Evolutionary conservation across 768 basidiomycete species (phyloP).

Genomic region (Lenzites betulinus): DNA sequence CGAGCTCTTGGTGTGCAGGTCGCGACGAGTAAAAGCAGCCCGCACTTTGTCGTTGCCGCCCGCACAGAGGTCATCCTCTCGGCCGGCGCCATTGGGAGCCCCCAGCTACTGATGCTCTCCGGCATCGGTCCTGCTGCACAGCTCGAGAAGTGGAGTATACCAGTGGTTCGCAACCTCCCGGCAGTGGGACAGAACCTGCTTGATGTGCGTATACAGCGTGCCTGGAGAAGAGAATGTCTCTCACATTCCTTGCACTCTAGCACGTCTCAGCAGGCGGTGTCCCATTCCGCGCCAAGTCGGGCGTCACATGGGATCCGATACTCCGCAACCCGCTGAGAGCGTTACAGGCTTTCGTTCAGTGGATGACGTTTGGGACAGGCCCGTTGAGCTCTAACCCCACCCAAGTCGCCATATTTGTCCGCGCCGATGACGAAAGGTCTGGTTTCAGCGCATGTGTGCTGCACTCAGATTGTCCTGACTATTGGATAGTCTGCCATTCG

Average conservation of each 20-base stretch:
- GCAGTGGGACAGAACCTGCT: conserved; percentile 30
- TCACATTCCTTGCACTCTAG: neutral
- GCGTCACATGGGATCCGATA: conserved; percentile 11
- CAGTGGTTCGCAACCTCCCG: conserved; percentile 23
- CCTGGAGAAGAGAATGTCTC: neutral
- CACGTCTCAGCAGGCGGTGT: conserved; percentile 13
- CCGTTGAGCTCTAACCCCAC: conserved; percentile 2
- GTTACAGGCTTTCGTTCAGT: conserved; percentile 1
- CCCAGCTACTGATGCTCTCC: conserved; percentile 29
- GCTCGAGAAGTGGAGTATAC: conserved; percentile 21
- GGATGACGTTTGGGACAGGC: conserved; percentile 11
- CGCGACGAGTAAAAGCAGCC: neutral
- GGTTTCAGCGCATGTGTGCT: neutral
- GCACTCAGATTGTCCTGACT: neutral
- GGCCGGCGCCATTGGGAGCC: conserved; percentile 16
- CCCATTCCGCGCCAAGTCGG: conserved; percentile 12
- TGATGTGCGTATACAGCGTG: conserved; percentile 18
- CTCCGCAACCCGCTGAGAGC: neutral
- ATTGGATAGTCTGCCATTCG: neutral
- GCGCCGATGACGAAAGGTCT: conserved; percentile 15
- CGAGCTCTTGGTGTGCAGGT: conserved; percentile 17
- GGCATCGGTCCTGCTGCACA: conserved; percentile 29
- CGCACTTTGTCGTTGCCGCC: conserved; percentile 14
- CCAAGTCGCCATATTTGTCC: conserved; percentile 11
- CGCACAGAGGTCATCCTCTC: conserved; percentile 22